These are phyloP conservation scores for Nakazawaea laoshanensis DNA, from an alignment of 805 yeast genomes.

Conservation along the genomic window DNA sequence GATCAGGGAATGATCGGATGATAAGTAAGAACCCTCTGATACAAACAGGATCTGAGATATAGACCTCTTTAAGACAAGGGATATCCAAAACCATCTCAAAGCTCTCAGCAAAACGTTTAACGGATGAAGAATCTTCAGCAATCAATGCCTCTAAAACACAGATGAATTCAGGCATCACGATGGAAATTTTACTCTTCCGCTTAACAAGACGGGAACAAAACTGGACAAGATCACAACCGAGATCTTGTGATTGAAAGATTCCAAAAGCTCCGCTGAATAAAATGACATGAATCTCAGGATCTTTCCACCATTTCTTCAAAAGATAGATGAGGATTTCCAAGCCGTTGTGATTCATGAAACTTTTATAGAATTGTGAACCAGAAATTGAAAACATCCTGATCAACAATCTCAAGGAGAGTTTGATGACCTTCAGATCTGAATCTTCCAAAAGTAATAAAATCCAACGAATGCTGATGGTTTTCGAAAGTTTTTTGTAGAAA, in stretches of 20 bases:
- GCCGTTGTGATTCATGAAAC: constrained; percentile 47
- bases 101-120: too few species aligned
- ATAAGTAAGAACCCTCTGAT: too few species aligned
- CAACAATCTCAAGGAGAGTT: constrained; percentile 33
- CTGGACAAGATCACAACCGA: constrained; percentile 10
- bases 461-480: constrained; percentile 61
- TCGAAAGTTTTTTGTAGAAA: constrained; percentile 33
- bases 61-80: too few species aligned
- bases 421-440: constrained; percentile 26
- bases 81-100: too few species aligned
- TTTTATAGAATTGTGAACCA: constrained; percentile 36
- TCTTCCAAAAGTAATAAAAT: constrained; percentile 43
- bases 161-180: constrained; percentile 37
- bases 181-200: constrained; percentile 12
- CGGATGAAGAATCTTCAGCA: too few species aligned
- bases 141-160: too few species aligned
- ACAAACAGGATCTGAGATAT: too few species aligned
- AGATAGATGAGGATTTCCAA: constrained; percentile 36
- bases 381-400: constrained; percentile 37
- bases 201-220: constrained; percentile 13
- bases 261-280: constrained; percentile 41
- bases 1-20: too few species aligned
- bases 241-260: constrained; percentile 19
- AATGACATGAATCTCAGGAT: constrained; percentile 32
- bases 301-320: constrained; percentile 39